Evolutionary conservation across 345 rosid genomes (phyloP).

Genomic region (Moringa oleifera): DNA sequence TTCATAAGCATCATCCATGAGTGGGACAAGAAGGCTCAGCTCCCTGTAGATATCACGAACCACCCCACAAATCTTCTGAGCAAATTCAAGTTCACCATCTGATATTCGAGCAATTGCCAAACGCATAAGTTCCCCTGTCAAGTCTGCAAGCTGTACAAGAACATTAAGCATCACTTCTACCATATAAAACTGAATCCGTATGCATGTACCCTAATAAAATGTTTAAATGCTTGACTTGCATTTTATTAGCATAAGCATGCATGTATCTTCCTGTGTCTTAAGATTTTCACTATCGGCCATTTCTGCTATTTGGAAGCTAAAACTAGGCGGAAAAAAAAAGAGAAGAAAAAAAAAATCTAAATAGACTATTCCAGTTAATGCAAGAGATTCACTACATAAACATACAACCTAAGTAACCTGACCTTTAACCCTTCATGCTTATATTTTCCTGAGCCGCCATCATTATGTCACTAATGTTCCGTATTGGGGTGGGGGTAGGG

Average conservation of each 20-base stretch:
- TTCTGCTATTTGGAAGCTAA: background rate
- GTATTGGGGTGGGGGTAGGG: no score
- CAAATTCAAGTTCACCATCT: slow-evolving; percentile 79
- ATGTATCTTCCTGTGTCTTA: no score
- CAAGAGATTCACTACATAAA: background rate
- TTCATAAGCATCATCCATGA: slow-evolving; percentile 72
- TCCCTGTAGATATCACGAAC: slow-evolving; percentile 81
- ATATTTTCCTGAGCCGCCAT: background rate
- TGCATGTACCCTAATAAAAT: no score
- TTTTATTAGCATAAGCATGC: background rate
- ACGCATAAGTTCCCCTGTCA: slow-evolving; percentile 97
- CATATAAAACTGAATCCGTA: no score
- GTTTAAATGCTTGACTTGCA: background rate
- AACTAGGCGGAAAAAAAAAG: no score
- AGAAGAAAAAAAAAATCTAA: background rate
- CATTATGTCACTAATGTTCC: no score
- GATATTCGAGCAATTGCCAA: slow-evolving; percentile 91
- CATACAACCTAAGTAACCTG: background rate
- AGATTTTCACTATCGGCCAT: background rate
- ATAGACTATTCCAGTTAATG: background rate
- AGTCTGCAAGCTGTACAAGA: slow-evolving; percentile 74
- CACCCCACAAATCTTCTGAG: slow-evolving; percentile 70
- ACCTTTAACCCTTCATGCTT: background rate
- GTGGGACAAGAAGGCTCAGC: slow-evolving; percentile 69
- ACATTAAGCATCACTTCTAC: slow-evolving; percentile 4